Evolutionary conservation across 2,329 filamentous ascomycete genomes (phyloP), one percentile per base, ranked within the genome.

Genomic region (Exophiala aquamarina): DNA sequence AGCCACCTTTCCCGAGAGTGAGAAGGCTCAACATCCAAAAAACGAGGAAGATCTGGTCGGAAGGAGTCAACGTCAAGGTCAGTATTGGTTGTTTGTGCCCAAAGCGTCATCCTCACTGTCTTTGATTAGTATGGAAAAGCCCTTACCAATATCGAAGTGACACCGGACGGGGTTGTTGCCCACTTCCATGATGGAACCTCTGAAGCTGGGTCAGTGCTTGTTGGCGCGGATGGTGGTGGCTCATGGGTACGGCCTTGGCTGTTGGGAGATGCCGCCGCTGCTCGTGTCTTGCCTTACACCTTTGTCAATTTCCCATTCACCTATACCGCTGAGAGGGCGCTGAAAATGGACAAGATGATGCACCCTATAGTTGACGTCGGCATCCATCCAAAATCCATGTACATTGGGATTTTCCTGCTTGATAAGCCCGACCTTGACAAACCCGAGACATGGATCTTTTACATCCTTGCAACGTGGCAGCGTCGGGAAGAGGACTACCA

Each of bases 11-110:
- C 14, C 47, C 49, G 1, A 49, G 59, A 10, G 66, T 64, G 48
- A 64, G 64, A 46, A 65, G 67, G 19, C 44, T 63, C 11, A 70
- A 66, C 2, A 68, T 69, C 34, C 59, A 66, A 18, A 37, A 66
- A 7, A 56, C 71, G 4, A 68, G 70, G 56, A 56, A 45, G 31
- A 52, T 61, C 1, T 60, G 59, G 34, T 63, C 60, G 0, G 36
- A 71, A 5, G 63, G 67, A 18, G 56, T 72, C 6, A 49, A 52
- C 31, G 45, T 50, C 39, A 43, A 56, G 44, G 53, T 49, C 11
- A 19, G 44, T 36, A 3, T n/a, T 17, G n/a, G 39, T 8, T 32
- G 14, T 7, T 18, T 21, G 32, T 19, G n/a, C 19, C 28, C 6
- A 15, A 29, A 11, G 7, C 35, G 15, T 21, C 15, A 4, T 4